Percentiles rank a stretch among this genome's conserved stretches.
Evolutionary conservation across 768 basidiomycete genomes (phyloP).

Genomic region (Agrocybe praecox): DNA sequence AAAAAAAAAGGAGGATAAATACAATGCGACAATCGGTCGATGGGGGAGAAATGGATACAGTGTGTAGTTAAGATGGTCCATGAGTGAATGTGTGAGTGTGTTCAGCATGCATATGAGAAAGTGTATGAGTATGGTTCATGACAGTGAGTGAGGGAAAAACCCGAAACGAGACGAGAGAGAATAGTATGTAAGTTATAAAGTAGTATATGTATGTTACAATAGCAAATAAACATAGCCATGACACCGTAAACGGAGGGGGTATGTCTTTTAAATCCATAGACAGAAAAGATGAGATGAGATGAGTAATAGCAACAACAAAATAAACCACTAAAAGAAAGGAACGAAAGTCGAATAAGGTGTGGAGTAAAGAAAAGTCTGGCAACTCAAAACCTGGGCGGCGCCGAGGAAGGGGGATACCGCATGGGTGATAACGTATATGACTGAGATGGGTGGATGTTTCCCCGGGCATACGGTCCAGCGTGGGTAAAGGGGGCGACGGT

Average conservation of each 20-base stretch:
- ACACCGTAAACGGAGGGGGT: constrained; percentile 20
- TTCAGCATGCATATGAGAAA: not conserved
- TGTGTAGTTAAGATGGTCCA: constrained; percentile 17
- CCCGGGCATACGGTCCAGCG: constrained; percentile 27
- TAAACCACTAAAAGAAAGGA: constrained; percentile 2
- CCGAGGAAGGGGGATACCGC: constrained; percentile 25
- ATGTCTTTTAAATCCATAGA: constrained; percentile 24
- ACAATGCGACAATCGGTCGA: constrained; percentile 25
- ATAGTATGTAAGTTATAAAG: constrained; percentile 16
- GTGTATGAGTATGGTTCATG: not conserved
- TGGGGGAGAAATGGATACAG: constrained; percentile 16
- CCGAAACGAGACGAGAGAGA: constrained; percentile 9
- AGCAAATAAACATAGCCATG: constrained; percentile 27
- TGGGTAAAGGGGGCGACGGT: constrained; percentile 19
- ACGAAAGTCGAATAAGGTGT: not conserved
- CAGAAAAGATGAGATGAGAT: constrained; percentile 14
- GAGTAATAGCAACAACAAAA: constrained; percentile 4
- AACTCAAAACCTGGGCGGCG: constrained; percentile 22
- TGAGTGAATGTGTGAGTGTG: constrained; percentile 11
- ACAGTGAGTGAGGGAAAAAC: constrained; percentile 1
- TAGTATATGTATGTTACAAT: constrained; percentile 23
- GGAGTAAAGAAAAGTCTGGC: constrained; percentile 8
- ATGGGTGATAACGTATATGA: constrained; percentile 46
- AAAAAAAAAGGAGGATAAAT: constrained; percentile 20
- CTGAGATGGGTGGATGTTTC: constrained; percentile 39